These are phyloP conservation scores for Polygonum maritimum DNA, from an alignment of 148 eudicot species.

Conservation along the genomic window DNA sequence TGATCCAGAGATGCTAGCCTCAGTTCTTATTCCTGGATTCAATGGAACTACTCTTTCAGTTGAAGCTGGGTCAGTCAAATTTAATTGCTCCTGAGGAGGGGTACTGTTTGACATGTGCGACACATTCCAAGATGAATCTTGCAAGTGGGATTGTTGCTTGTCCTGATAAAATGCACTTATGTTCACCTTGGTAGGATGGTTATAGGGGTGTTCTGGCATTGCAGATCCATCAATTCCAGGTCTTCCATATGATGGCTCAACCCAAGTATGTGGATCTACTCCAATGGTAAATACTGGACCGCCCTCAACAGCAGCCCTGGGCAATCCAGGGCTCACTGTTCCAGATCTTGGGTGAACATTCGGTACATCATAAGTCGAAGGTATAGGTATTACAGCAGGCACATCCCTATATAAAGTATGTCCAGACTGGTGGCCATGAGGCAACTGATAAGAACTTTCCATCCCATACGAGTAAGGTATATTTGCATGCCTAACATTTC, in stretches of 20 bases:
- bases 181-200: slow-evolving; percentile 25
- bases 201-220: slow-evolving; percentile 38
- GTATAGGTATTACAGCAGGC: slow-evolving; percentile 37
- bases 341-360: slow-evolving; percentile 44
- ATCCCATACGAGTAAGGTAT: slow-evolving; percentile 49
- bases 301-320: slow-evolving; percentile 37
- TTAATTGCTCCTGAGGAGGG: slow-evolving; percentile 18
- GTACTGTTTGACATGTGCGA: slow-evolving; percentile 20
- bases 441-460: slow-evolving; percentile 41
- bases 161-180: slow-evolving; percentile 27
- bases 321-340: slow-evolving; percentile 29
- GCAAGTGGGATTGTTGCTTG: slow-evolving; percentile 21
- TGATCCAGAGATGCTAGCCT: slow-evolving; percentile 19
- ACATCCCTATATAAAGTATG: slow-evolving; percentile 50
- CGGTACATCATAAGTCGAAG: slow-evolving; percentile 39
- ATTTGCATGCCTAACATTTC: slow-evolving; percentile 37
- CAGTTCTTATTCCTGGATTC: slow-evolving; percentile 20
- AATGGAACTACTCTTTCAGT: slow-evolving; percentile 18
- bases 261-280: slow-evolving; percentile 50
- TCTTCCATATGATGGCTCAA: slow-evolving; percentile 47
- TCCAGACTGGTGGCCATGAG: slow-evolving; percentile 43
- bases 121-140: slow-evolving; percentile 27
- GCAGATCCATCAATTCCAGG: slow-evolving; percentile 38
- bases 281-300: slow-evolving; percentile 49
- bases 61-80: slow-evolving; percentile 23